Evolutionary conservation across 2,329 filamentous ascomycete species (phyloP), one percentile per base, ranked within the genome.

Genomic region (Trichoderma atroviride): DNA sequence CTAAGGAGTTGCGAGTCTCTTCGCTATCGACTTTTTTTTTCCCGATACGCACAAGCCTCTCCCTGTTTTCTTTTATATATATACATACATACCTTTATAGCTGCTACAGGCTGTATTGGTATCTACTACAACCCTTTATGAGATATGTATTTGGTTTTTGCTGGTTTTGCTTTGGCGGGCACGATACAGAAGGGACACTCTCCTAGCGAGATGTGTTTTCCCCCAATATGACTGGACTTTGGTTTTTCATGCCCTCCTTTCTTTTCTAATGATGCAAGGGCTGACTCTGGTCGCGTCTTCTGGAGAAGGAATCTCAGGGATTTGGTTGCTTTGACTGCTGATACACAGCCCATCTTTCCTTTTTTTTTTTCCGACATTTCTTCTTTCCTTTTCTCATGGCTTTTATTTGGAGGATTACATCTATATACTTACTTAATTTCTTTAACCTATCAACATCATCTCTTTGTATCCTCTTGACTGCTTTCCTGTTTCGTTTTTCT

Each of bases 371-470:
- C 24, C 29, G 40, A 10, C 22, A 13, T 11, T 14, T 24, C 14
- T 14, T 53, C 7, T 63, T 43, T 37, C 62, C 47, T 57, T 11
- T 11, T 35, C 11, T 40, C 27, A 27, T 55, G 56, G 35, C 7
- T 61, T 61, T 37, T 10, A 29, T 68, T 19, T 52, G 56, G 31
- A 69, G 61, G 53, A 33, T 56, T 65, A 31, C 53, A 69, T 61
- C 57, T 37, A 33, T 63, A 53, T 43, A 43, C 40, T 68, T 68
- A 53, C 31, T 67, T 70, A 70, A 71, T 61, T 60, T 60, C 40
- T 61, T 24, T 13, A 43, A 29, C 52, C 55, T 52, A 50, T 63
- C 31, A 59, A 60, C 7, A 31, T 16, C 53, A 7, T 35, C 62
- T 19, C 22, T 13, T 47, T 55, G 24, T 31, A 29, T 64, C 33